Conservation (phyloP, 805 yeast species). For the Candida tallmaniae region DNA sequence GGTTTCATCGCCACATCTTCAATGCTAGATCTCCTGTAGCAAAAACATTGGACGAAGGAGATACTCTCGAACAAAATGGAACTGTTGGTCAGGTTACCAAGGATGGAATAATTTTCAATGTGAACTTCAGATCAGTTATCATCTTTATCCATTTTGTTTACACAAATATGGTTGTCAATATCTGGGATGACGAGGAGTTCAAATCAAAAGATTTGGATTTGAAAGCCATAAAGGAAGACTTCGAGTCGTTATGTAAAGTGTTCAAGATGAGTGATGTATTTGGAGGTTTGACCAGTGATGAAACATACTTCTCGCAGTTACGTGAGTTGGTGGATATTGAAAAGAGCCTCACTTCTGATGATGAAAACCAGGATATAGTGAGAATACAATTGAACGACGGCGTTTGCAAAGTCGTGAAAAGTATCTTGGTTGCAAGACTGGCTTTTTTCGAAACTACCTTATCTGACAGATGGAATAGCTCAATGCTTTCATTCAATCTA, state of each 20-base stretch:
- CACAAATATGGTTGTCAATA: conserved; percentile 39
- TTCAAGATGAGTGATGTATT: conserved; percentile 20
- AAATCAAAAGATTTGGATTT: conserved; percentile 19
- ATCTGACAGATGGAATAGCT: conserved; percentile 48
- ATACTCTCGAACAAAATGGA: conserved; percentile 19
- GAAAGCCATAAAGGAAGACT: conserved; percentile 23
- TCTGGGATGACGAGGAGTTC: conserved; percentile 40
- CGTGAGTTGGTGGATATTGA: conserved; percentile 15
- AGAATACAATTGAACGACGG: conserved; percentile 45
- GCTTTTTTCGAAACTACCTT: conserved; percentile 60
- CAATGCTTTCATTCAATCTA: conserved; percentile 39
- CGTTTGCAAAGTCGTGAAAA: conserved; percentile 42
- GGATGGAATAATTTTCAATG: conserved; percentile 14
- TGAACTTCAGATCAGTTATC: conserved; percentile 36
- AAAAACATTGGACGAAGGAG: conserved; percentile 19
- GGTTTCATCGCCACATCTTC: conserved; percentile 33
- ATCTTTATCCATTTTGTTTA: conserved; percentile 44
- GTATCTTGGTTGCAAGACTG: conserved; percentile 51
- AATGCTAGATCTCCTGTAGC: conserved; percentile 26
- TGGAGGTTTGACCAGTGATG: conserved; percentile 20
- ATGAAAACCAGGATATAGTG: background rate
- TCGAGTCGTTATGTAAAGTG: conserved; percentile 18
- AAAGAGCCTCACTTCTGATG: background rate
- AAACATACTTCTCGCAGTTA: conserved; percentile 14
- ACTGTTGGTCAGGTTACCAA: conserved; percentile 19